Evolutionary conservation across 345 rosid species (phyloP).

Genomic region (Geranium brycei): DNA sequence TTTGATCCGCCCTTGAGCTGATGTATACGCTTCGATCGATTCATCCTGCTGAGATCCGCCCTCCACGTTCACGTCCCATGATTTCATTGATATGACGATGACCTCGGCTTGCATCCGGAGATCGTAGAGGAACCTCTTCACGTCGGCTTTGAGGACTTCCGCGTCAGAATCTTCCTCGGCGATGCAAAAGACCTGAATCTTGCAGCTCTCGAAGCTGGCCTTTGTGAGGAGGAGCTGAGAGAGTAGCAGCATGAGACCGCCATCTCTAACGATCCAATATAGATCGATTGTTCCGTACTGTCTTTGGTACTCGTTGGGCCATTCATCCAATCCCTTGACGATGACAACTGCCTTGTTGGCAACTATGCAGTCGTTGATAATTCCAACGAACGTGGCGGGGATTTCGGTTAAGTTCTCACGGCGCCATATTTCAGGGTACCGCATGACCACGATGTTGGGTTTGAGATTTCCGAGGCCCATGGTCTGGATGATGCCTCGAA

Average conservation of each 20-base stretch:
- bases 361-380: constrained; percentile 84
- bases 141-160: constrained; percentile 89
- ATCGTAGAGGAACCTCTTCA: constrained; percentile 87
- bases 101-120: constrained; percentile 99
- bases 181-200: constrained; percentile 96
- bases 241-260: constrained; percentile 97
- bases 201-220: constrained; percentile 95
- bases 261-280: constrained; percentile 98
- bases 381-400: constrained; percentile 80
- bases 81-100: constrained; percentile 80
- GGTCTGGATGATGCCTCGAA: constrained; percentile 92
- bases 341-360: constrained; percentile 99
- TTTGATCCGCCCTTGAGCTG: constrained; percentile 64
- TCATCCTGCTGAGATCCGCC: constrained; percentile 60
- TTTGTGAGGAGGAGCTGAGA: constrained; percentile 97
- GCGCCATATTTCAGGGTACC: constrained; percentile 99
- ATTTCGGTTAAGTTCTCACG: constrained; percentile 85
- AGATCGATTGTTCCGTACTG: constrained; percentile 94
- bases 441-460: constrained; percentile 95
- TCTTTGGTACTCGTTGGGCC: constrained; percentile 97
- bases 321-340: constrained; percentile 95
- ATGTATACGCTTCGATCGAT: constrained; percentile 58
- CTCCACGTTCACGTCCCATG: constrained; percentile 71
- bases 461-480: constrained; percentile 98
- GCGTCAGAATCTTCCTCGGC: constrained; percentile 99